Conservation (phyloP, 441 rosid genomes). For the Erodium trifolium region DNA sequence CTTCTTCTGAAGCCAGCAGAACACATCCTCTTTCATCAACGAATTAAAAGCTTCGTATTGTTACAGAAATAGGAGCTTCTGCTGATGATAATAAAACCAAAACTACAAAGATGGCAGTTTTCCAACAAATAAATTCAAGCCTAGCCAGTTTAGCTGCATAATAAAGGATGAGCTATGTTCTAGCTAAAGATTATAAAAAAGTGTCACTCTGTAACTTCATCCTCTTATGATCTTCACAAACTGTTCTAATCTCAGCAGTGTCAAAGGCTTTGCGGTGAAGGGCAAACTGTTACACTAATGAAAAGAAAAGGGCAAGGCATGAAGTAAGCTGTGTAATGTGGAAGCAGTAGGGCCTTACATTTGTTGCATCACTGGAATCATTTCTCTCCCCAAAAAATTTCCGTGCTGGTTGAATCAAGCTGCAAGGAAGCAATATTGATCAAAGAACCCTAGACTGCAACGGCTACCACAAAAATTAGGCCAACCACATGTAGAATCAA, state of each 20-base stretch:
- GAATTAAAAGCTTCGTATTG: background rate
- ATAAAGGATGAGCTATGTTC: background rate
- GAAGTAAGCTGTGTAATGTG: conserved; percentile 8
- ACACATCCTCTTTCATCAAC: background rate
- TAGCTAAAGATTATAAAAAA: background rate
- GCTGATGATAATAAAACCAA: background rate
- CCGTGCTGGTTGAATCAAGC: conserved; percentile 49
- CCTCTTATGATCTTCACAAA: background rate
- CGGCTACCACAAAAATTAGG: background rate
- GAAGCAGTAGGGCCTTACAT: conserved; percentile 34
- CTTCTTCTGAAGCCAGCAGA: conserved; percentile 5
- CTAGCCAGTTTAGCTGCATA: conserved; percentile 1
- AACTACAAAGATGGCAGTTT: background rate
- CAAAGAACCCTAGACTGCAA: conserved; percentile 14
- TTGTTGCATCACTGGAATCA: conserved; percentile 38
- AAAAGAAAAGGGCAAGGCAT: conserved; percentile 7
- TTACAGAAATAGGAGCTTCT: background rate
- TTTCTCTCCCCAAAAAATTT: conserved; percentile 43
- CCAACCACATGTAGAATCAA: background rate
- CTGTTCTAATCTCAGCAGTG: conserved; percentile 4
- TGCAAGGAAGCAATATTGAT: conserved; percentile 28
- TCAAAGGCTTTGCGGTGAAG: background rate
- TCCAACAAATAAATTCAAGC: conserved; percentile 4
- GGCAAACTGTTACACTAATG: conserved; percentile 2
- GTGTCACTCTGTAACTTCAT: conserved; percentile 8